phyloP scores from a whole-genome alignment of 371 early-diverging fungal genomes.

The Mucor mucedo region DNA sequence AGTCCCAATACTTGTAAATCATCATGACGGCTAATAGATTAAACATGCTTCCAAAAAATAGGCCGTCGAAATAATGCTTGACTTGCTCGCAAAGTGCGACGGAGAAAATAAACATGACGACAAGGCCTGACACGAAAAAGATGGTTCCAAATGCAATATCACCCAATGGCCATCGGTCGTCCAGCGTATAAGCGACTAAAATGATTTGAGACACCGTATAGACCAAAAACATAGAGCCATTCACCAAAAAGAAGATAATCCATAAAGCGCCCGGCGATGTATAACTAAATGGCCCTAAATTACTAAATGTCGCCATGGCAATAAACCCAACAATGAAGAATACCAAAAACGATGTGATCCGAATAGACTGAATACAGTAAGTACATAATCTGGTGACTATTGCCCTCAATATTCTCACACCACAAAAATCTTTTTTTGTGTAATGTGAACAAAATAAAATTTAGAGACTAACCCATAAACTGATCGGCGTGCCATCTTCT shows the following conservation, averaged over 20 bases:
- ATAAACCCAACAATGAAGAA: constrained; percentile 70
- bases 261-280: constrained; percentile 71
- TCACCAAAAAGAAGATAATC: constrained; percentile 76
- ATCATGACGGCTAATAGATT: constrained; percentile 90
- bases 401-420: constrained; percentile 15
- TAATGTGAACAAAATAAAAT: background rate
- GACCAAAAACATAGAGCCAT: constrained; percentile 69
- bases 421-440: constrained; percentile 22
- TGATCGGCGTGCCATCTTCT: constrained; percentile 84
- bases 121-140: constrained; percentile 79
- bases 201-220: constrained; percentile 83
- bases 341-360: constrained; percentile 68
- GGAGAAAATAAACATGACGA: constrained; percentile 71
- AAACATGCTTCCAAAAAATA: constrained; percentile 85
- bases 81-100: constrained; percentile 73
- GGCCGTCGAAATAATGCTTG: constrained; percentile 89
- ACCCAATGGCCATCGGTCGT: constrained; percentile 90
- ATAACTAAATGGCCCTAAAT: constrained; percentile 63
- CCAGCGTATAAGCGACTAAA: constrained; percentile 82
- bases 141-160: constrained; percentile 77
- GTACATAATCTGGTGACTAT: constrained; percentile 17
- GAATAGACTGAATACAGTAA: constrained; percentile 62
- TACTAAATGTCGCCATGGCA: constrained; percentile 77
- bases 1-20: constrained; percentile 96
- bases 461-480: constrained; percentile 49